Evolutionary conservation across 2,329 filamentous ascomycete species (phyloP), one percentile per base, ranked within the genome.

Genomic region (Capronia epimyces): DNA sequence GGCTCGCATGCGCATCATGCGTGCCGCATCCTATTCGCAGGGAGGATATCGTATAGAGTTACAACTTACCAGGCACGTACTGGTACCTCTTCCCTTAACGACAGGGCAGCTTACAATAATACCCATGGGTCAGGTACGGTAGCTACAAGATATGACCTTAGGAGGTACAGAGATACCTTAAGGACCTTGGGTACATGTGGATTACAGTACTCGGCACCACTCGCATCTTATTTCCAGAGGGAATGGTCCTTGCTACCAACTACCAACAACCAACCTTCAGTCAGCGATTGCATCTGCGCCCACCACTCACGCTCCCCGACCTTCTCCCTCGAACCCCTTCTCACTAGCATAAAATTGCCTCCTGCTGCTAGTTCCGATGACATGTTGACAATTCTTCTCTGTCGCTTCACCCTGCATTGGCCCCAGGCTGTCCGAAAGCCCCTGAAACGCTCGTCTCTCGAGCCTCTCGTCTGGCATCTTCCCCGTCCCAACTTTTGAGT

Each of bases 341-440:
- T 40, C 37, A 22, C 9, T 16, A 18, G 10, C 6, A 21, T 22
- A 7, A 40, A 21, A 18, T 8, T 12, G 18, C 20, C 6, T 6
- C 9, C 16, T 13, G 37, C 6, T 12, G 37, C 4, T 40, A 40
- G 13, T 46, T 36, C 24, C 44, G 39, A n/a, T 46, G 31, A 29
- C 44, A 48, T 24, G 15, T 34, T 42, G 24, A 32, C 13, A 45
- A 20, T 25, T 29, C 36, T 32, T 34, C 24, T 18, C 27, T 36
- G 31, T 34, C 27, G 25, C 20, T 29, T 46, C 44, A 44, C 52
- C 52, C 52, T 55, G 52, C 52, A 55, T 55, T 52, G 52, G 53
- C 25, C 22, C 31, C 31, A 45, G 18, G 13, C 31, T 31, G 20
- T 12, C 10, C 13, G 18, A 25, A 36, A 47, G 9, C 40, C 44